Conservation (phyloP, 768 basidiomycete genomes). For the Suillus weaverae region DNA sequence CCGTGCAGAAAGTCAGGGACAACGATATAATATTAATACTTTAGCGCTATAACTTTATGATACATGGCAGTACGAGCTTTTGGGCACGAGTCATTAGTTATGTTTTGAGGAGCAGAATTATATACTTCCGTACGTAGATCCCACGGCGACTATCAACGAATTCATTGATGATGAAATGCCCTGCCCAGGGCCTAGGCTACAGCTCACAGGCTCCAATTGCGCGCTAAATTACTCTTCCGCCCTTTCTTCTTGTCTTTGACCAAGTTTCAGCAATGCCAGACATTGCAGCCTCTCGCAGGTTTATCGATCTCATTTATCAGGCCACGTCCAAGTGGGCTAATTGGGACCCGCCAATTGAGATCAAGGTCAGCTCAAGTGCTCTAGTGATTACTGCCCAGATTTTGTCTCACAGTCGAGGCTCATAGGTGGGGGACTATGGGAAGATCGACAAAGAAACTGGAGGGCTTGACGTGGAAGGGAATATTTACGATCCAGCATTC, state of each 20-base stretch:
- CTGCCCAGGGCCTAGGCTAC: too few species aligned
- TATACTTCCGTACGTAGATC: too few species aligned
- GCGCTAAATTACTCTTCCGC: background rate
- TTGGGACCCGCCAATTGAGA: constrained; percentile 36
- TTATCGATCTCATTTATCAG: constrained; percentile 32
- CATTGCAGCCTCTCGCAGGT: constrained; percentile 28
- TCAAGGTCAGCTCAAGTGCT: constrained; percentile 25
- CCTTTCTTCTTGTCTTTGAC: background rate
- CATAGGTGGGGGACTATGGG: constrained; percentile 38
- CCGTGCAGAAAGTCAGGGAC: too few species aligned
- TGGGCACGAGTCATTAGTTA: too few species aligned
- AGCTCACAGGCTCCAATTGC: background rate
- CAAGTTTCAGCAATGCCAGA: constrained; percentile 8
- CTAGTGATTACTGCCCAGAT: background rate
- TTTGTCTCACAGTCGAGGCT: background rate
- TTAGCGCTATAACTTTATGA: too few species aligned
- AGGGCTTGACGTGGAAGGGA: constrained; percentile 30
- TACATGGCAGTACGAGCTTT: too few species aligned
- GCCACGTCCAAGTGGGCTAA: constrained; percentile 38
- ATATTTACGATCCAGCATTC: constrained; percentile 29
- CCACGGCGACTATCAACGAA: too few species aligned
- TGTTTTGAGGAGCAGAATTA: too few species aligned
- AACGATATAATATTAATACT: too few species aligned
- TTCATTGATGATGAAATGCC: background rate
- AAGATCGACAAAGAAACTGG: constrained; percentile 30